These are phyloP conservation scores for Pilasporangium apinafurcum DNA, from an alignment of 352 stramenopile genomes.

Conservation along the genomic window DNA sequence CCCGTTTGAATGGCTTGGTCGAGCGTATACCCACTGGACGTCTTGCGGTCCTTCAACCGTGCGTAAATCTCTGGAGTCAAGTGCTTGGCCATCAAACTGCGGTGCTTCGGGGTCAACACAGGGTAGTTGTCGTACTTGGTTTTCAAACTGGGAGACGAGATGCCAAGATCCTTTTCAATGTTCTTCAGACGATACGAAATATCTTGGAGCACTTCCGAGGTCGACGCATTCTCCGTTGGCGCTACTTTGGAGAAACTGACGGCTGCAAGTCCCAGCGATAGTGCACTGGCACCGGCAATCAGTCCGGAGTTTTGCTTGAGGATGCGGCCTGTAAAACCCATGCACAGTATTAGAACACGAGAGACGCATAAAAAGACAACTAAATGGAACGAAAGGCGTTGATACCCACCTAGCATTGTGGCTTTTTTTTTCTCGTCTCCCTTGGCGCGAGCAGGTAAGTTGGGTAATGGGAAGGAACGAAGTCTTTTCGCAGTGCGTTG, in stretches of 20 bases:
- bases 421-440: too few relatives aligned
- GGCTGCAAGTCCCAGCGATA: slow-evolving; percentile 50
- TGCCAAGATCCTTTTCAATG: slow-evolving; percentile 61
- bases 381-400: not conserved
- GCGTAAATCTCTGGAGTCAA: slow-evolving; percentile 69
- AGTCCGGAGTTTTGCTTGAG: slow-evolving; percentile 50
- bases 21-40: slow-evolving; percentile 64
- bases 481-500: too few relatives aligned
- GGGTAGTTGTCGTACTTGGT: slow-evolving; percentile 68
- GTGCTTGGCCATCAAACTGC: slow-evolving; percentile 74
- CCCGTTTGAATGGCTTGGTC: slow-evolving; percentile 81
- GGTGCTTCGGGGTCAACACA: slow-evolving; percentile 66
- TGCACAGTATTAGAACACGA: not conserved
- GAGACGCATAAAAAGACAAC: not conserved
- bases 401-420: slow-evolving; percentile 24
- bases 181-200: slow-evolving; percentile 54
- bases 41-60: slow-evolving; percentile 57
- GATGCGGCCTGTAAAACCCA: slow-evolving; percentile 21
- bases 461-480: slow-evolving; percentile 13
- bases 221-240: slow-evolving; percentile 47
- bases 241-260: slow-evolving; percentile 27
- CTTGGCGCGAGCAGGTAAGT: too few relatives aligned
- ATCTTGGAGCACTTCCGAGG: slow-evolving; percentile 52
- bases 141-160: slow-evolving; percentile 16
- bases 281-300: slow-evolving; percentile 41